phyloP scores from a whole-genome alignment of 441 rosid species.

The Populus trichocarpa region DNA sequence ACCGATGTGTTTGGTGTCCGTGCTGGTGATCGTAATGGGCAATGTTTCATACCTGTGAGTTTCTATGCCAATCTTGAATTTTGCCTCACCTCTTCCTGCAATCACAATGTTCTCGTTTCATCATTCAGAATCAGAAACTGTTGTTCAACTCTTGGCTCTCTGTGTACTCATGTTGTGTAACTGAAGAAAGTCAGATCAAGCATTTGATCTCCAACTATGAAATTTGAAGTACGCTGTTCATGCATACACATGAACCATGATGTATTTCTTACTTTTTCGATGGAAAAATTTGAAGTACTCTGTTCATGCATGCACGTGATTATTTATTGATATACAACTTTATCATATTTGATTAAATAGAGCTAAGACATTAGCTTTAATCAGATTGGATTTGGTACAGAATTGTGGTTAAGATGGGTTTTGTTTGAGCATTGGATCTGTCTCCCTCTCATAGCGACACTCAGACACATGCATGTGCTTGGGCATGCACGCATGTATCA shows the following conservation, averaged over 20 bases:
- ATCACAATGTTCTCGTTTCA: neutral
- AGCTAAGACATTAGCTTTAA: neutral
- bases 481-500: neutral
- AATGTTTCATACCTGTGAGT: neutral
- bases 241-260: neutral
- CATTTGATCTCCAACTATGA: neutral
- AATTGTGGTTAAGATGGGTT: neutral
- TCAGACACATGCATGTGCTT: constrained; percentile 3
- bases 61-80: neutral
- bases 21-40: neutral
- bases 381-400: neutral
- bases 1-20: neutral
- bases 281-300: neutral
- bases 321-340: neutral
- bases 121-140: neutral
- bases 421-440: neutral
- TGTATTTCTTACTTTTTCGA: neutral
- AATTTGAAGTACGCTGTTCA: neutral
- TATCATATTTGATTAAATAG: neutral
- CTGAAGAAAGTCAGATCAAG: neutral
- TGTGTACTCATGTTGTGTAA: neutral
- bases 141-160: neutral
- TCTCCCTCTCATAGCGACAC: neutral
- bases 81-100: neutral
- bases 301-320: neutral